A percentile compares a stretch with the other conserved stretches of the same genome.
Conservation (phyloP, 1,139 yeast genomes). For the Geotrichum reessii region DNA sequence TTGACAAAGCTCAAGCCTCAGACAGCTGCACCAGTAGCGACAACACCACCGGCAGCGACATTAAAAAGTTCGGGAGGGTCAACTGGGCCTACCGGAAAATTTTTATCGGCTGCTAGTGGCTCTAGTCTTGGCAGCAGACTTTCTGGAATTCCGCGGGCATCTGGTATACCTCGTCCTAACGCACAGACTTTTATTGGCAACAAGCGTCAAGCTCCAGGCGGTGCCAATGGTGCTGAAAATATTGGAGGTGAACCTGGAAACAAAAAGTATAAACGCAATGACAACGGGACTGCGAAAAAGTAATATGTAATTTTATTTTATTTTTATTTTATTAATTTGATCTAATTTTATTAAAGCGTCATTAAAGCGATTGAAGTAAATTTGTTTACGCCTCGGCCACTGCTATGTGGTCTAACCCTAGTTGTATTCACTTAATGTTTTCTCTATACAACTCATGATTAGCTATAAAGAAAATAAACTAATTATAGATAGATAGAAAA, state of each 20-base stretch:
- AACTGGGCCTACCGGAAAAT: background rate
- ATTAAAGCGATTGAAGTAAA: no score
- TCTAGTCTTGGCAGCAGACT: background rate
- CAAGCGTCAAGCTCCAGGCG: background rate
- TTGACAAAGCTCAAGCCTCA: background rate
- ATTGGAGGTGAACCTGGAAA: background rate
- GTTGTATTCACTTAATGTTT: no score
- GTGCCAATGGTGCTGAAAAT: background rate
- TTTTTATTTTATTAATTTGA: no score
- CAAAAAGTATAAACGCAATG: background rate
- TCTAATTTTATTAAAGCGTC: no score
- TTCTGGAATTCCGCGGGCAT: background rate
- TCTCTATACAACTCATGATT: no score
- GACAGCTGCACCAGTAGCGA: background rate
- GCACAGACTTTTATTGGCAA: background rate
- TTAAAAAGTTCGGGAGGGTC: background rate
- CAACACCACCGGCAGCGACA: background rate
- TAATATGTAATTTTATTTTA: no score
- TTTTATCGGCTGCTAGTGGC: background rate
- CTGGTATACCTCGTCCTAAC: constrained; percentile 5
- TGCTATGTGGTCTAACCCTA: no score
- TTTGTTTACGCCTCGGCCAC: no score
- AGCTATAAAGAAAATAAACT: no score
- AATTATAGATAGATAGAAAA: no score
- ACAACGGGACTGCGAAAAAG: background rate